A percentile compares a stretch with the other conserved stretches of the same genome.
phyloP scores from a whole-genome alignment of 192 early-diverging fungal species.

The Backusella liffmaniae region DNA sequence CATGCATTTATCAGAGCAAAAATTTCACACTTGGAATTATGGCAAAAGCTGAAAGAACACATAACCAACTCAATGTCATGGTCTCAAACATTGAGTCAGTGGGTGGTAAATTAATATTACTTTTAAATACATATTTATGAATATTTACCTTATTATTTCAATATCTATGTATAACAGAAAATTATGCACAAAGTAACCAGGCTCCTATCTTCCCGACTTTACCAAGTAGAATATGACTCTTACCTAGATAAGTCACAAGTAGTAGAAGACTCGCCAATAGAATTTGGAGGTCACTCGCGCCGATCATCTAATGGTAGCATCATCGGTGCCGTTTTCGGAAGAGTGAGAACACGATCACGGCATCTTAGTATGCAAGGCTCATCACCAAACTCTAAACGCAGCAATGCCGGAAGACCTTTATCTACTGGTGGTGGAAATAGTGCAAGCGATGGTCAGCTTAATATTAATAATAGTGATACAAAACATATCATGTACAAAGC shows the following conservation, averaged over 20 bases:
- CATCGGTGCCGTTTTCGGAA: background rate
- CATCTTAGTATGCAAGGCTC: conserved; percentile 38
- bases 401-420: conserved; percentile 14
- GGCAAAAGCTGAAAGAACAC: conserved; percentile 53
- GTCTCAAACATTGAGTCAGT: conserved; percentile 61
- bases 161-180: conserved; percentile 46
- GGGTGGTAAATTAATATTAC: conserved; percentile 55
- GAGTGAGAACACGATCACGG: conserved; percentile 26
- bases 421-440: conserved; percentile 13
- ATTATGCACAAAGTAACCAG: conserved; percentile 61
- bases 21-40: conserved; percentile 44
- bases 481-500: background rate
- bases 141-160: background rate
- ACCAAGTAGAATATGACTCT: conserved; percentile 62
- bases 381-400: conserved; percentile 18
- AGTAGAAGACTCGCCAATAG: background rate
- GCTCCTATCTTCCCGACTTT: conserved; percentile 54
- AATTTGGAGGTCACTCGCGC: background rate
- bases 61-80: conserved; percentile 50
- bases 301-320: background rate
- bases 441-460: conserved; percentile 24
- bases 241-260: conserved; percentile 23
- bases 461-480: background rate
- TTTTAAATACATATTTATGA: background rate
- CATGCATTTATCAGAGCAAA: conserved; percentile 64